Evolutionary conservation across 2,329 filamentous ascomycete species (phyloP).

Genomic region (Ceratocystiopsis sp.): DNA sequence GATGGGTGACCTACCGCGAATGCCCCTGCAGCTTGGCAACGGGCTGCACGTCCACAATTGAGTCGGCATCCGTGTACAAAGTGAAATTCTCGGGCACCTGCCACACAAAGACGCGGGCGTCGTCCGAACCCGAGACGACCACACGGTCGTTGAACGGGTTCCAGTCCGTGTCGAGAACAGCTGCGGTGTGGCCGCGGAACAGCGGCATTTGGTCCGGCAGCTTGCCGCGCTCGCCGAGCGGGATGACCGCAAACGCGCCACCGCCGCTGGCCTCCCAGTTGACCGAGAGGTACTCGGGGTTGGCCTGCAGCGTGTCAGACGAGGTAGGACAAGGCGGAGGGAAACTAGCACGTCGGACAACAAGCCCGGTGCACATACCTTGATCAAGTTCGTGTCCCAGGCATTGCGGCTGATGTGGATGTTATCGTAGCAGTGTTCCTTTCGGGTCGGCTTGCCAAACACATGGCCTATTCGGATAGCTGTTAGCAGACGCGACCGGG

Average conservation of each 20-base stretch:
- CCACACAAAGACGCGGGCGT: slow-evolving; percentile 96
- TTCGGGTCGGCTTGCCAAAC: slow-evolving; percentile 88
- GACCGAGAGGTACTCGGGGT: slow-evolving; percentile 88
- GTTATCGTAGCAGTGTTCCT: slow-evolving; percentile 98
- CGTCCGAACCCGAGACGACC: slow-evolving; percentile 86
- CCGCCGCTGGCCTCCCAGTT: slow-evolving; percentile 97
- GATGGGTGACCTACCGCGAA: slow-evolving; percentile 43
- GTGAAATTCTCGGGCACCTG: slow-evolving; percentile 80
- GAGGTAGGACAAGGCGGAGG: no score
- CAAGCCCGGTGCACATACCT: slow-evolving; percentile 38
- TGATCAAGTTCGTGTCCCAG: slow-evolving; percentile 97
- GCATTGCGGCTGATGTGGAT: slow-evolving; percentile 94
- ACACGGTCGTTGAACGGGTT: slow-evolving; percentile 91
- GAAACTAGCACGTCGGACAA: no score
- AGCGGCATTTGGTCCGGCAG: slow-evolving; percentile 83
- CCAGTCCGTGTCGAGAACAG: slow-evolving; percentile 97
- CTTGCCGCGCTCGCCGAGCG: slow-evolving; percentile 75
- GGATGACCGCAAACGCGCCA: slow-evolving; percentile 92
- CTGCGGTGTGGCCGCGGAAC: slow-evolving; percentile 88
- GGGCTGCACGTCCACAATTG: slow-evolving; percentile 65
- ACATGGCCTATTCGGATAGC: slow-evolving; percentile 58
- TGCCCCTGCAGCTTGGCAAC: slow-evolving; percentile 72
- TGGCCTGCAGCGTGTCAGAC: slow-evolving; percentile 42
- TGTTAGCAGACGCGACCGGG: background rate
- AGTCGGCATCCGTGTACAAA: slow-evolving; percentile 69